These are phyloP conservation scores for Pseudophaeomoniella oleicola DNA, from an alignment of 2,329 filamentous ascomycete genomes.

Conservation along the genomic window DNA sequence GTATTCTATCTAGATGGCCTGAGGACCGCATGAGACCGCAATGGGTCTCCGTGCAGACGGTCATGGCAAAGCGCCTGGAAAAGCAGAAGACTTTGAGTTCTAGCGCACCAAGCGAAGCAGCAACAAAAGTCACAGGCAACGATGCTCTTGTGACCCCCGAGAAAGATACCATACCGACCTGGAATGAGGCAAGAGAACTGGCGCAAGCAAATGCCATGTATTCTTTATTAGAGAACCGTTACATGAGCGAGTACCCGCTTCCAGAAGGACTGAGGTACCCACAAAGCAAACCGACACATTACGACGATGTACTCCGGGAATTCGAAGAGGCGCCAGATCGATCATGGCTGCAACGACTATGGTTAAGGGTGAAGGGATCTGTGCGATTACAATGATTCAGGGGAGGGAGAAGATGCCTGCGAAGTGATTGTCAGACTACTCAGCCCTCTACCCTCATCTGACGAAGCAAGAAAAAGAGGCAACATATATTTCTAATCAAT, in stretches of 20 bases:
- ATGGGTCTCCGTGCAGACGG: slow-evolving; percentile 27
- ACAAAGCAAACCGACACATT: slow-evolving; percentile 35
- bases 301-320: slow-evolving; percentile 36
- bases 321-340: slow-evolving; percentile 38
- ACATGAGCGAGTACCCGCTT: slow-evolving; percentile 35
- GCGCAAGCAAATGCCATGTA: slow-evolving; percentile 43
- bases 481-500: too few relatives aligned
- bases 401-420: too few relatives aligned
- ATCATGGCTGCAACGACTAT: slow-evolving; percentile 28
- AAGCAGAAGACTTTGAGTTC: not conserved
- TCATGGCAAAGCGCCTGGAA: slow-evolving; percentile 11
- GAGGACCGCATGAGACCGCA: slow-evolving; percentile 27
- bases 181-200: slow-evolving; percentile 21
- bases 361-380: slow-evolving; percentile 29
- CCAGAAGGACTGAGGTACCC: slow-evolving; percentile 32
- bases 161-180: slow-evolving; percentile 10
- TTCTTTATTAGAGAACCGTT: slow-evolving; percentile 44
- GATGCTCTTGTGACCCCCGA: slow-evolving; percentile 6
- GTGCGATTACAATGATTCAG: not conserved
- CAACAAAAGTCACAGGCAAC: slow-evolving; percentile 7
- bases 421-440: too few relatives aligned
- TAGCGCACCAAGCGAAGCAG: slow-evolving; percentile 2
- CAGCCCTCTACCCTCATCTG: too few relatives aligned
- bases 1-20: slow-evolving; percentile 29
- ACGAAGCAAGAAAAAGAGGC: too few relatives aligned